phyloP scores from a whole-genome alignment of 176 grass and related monocot species.

The Themeda triandra region DNA sequence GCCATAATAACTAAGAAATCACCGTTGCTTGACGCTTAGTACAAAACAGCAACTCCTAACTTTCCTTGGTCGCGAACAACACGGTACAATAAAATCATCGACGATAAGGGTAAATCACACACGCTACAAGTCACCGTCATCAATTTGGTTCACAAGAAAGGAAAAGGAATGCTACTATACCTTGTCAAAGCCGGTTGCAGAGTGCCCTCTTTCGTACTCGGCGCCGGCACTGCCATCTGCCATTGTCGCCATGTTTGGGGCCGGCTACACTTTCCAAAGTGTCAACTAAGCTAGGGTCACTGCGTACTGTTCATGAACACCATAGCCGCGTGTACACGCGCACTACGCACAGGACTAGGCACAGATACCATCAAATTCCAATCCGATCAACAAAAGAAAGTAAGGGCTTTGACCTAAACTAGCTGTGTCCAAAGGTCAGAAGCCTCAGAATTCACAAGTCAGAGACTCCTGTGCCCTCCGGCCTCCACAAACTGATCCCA shows the following conservation, averaged over 20 bases:
- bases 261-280: too few relatives aligned
- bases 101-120: not conserved
- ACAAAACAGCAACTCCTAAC: constrained; percentile 2
- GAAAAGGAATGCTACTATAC: too few relatives aligned
- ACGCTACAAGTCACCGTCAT: not conserved
- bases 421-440: not conserved
- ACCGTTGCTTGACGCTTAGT: constrained; percentile 27
- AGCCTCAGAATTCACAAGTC: constrained; percentile 26
- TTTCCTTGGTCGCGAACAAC: constrained; percentile 32
- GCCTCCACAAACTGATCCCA: not conserved
- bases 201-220: too few relatives aligned
- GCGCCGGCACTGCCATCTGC: too few relatives aligned
- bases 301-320: not conserved
- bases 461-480: constrained; percentile 3
- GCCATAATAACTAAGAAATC: too few relatives aligned
- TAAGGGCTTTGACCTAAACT: not conserved
- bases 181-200: too few relatives aligned
- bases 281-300: too few relatives aligned
- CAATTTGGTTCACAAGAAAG: not conserved
- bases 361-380: not conserved
- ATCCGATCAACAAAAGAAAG: not conserved
- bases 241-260: too few relatives aligned
- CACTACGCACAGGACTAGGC: not conserved
- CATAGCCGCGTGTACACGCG: not conserved
- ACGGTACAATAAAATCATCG: not conserved